phyloP scores from a whole-genome alignment of 176 grass and related monocot genomes.

The Neostapfia colusana region DNA sequence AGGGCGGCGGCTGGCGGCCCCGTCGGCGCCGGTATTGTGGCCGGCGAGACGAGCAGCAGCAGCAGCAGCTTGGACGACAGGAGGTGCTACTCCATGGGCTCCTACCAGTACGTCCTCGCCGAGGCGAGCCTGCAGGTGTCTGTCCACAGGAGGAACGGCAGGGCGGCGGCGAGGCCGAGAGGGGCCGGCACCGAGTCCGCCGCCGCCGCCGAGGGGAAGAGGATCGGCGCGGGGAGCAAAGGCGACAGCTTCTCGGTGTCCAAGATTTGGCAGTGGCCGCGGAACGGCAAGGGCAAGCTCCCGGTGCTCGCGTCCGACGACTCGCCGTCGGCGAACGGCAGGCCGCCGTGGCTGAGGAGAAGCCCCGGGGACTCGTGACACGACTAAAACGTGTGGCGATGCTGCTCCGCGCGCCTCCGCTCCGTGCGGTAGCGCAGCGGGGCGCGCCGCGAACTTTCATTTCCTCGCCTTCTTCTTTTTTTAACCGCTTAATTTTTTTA shows the following conservation, averaged over 20 bases:
- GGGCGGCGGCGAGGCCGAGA: constrained; percentile 32
- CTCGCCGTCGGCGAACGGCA: constrained; percentile 51
- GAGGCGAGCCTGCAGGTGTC: constrained; percentile 75
- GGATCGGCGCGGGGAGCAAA: constrained; percentile 65
- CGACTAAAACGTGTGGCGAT: background rate
- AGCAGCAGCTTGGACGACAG: constrained; percentile 83
- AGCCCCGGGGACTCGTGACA: constrained; percentile 59
- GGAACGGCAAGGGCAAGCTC: constrained; percentile 82
- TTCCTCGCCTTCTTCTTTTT: background rate
- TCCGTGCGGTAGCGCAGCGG: background rate
- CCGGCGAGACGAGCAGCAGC: constrained; percentile 71
- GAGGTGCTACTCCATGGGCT: constrained; percentile 94
- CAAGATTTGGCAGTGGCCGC: constrained; percentile 96
- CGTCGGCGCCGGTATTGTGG: constrained; percentile 34
- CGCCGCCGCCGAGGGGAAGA: constrained; percentile 51
- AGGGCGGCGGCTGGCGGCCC: constrained; percentile 30
- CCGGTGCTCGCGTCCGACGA: constrained; percentile 67
- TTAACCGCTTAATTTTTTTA: constrained; percentile 21
- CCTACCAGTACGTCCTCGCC: constrained; percentile 85
- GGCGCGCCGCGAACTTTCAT: constrained; percentile 25
- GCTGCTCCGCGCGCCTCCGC: background rate
- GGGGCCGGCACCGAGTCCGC: constrained; percentile 22
- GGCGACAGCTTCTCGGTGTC: constrained; percentile 98
- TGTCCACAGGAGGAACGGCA: constrained; percentile 46
- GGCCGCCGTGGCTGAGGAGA: constrained; percentile 61